A percentile compares a stretch with the other conserved stretches of the same genome.
Conservation (phyloP, 768 basidiomycete species). For the Clitopilus hobsonii region DNA sequence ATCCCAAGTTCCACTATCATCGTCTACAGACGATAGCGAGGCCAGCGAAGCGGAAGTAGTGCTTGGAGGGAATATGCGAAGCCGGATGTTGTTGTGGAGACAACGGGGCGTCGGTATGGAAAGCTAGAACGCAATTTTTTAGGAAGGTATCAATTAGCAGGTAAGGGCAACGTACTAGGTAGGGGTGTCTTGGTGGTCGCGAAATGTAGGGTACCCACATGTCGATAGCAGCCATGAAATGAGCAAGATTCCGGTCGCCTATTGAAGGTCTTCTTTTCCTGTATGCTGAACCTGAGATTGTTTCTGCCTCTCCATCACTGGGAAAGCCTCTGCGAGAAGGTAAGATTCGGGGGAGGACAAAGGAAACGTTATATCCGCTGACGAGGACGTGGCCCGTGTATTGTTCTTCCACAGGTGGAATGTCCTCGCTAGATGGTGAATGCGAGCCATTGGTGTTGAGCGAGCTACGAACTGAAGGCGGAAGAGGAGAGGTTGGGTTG, state of each 20-base stretch:
- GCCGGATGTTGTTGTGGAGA: conserved; percentile 67
- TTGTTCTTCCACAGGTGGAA: conserved; percentile 52
- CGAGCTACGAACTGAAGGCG: conserved; percentile 28
- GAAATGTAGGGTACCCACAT: conserved; percentile 68
- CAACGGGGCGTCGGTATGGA: conserved; percentile 77
- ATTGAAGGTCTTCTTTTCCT: conserved; percentile 50
- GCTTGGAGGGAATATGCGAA: conserved; percentile 68
- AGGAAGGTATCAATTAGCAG: conserved; percentile 1
- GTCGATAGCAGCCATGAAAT: conserved; percentile 81
- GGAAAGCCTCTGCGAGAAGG: conserved; percentile 21
- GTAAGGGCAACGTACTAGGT: conserved; percentile 43
- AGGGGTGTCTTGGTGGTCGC: conserved; percentile 70
- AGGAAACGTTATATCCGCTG: conserved; percentile 73
- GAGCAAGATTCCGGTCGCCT: conserved; percentile 53
- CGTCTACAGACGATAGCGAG: conserved; percentile 73
- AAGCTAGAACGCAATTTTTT: conserved; percentile 36
- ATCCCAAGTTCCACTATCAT: conserved; percentile 67
- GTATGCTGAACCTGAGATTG: conserved; percentile 17
- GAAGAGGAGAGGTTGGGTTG: conserved; percentile 23
- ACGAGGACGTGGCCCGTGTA: conserved; percentile 76
- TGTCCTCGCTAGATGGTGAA: conserved; percentile 18
- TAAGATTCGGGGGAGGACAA: conserved; percentile 69
- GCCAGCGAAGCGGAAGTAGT: conserved; percentile 55
- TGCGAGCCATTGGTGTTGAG: conserved; percentile 28
- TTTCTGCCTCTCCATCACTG: conserved; percentile 26